phyloP scores from a whole-genome alignment of 306 rosid species.

The Sophora flavescens region DNA sequence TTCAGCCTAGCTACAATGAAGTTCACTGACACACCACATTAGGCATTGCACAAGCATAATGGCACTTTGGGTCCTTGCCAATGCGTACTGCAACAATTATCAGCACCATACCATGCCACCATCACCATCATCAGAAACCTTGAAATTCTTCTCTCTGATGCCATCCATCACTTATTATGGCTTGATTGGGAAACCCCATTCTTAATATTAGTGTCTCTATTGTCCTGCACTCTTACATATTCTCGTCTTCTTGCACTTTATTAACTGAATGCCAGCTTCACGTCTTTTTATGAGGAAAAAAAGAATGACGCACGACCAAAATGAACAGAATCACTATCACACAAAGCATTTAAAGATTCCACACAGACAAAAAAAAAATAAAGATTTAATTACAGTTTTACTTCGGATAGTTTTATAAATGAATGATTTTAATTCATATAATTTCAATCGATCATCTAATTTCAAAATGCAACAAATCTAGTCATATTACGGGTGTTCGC shows the following conservation, averaged over 20 bases:
- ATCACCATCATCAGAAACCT: constrained; percentile 6
- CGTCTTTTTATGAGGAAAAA: constrained; percentile 19
- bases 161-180: neutral
- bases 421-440: too few species aligned
- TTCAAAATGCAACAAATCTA: too few species aligned
- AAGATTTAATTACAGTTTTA: too few species aligned
- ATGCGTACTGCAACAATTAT: neutral
- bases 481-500: too few species aligned
- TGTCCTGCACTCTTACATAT: neutral
- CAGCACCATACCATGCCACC: too few species aligned
- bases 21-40: neutral
- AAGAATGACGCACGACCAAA: neutral
- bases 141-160: constrained; percentile 33
- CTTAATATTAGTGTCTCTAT: constrained; percentile 22
- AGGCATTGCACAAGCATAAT: neutral
- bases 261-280: constrained; percentile 29
- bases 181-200: constrained; percentile 7
- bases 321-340: neutral
- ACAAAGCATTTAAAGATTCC: neutral
- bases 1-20: neutral
- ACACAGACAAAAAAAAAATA: neutral
- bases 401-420: too few species aligned
- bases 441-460: too few species aligned
- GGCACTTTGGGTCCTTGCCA: neutral
- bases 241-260: constrained; percentile 16